These are phyloP conservation scores for Pulveroboletus sp. DNA, from an alignment of 768 basidiomycete species.

Conservation along the genomic window DNA sequence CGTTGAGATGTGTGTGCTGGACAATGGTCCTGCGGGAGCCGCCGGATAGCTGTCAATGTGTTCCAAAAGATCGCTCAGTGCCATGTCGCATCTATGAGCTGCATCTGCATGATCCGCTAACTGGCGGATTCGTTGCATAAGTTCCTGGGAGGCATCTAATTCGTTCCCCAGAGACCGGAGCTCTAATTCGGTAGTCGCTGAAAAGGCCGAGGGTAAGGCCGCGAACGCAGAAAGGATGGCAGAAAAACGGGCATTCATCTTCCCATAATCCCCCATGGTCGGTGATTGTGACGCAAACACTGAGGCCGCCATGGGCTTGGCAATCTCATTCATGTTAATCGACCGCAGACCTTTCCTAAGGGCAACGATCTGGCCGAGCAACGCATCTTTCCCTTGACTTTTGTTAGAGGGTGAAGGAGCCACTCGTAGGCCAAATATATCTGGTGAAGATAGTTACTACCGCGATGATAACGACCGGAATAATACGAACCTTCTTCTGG, in stretches of 20 bases:
- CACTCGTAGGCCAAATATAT: constrained; percentile 54
- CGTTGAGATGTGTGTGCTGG: constrained; percentile 47
- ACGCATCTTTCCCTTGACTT: constrained; percentile 40
- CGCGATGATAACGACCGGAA: background rate
- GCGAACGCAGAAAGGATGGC: constrained; percentile 45
- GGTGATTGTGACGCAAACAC: constrained; percentile 47
- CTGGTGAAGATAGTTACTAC: constrained; percentile 31
- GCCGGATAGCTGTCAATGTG: constrained; percentile 84
- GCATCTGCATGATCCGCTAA: constrained; percentile 53
- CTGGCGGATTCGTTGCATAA: constrained; percentile 50
- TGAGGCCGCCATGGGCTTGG: constrained; percentile 39
- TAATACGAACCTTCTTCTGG: constrained; percentile 25
- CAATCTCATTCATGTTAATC: constrained; percentile 55
- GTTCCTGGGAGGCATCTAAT: constrained; percentile 45
- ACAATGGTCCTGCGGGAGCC: constrained; percentile 47
- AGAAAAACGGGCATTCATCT: constrained; percentile 46
- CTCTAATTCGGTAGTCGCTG: constrained; percentile 50
- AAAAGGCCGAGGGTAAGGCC: constrained; percentile 44
- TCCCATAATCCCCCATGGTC: constrained; percentile 42
- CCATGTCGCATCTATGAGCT: constrained; percentile 62
- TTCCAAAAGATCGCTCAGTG: constrained; percentile 80
- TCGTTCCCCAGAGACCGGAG: constrained; percentile 61
- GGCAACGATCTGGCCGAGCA: constrained; percentile 48
- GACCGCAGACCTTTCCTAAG: constrained; percentile 61
- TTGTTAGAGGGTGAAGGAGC: constrained; percentile 35